These are phyloP conservation scores for Verticillium albo-atrum DNA, from an alignment of 2,329 filamentous ascomycete species.

Conservation along the genomic window DNA sequence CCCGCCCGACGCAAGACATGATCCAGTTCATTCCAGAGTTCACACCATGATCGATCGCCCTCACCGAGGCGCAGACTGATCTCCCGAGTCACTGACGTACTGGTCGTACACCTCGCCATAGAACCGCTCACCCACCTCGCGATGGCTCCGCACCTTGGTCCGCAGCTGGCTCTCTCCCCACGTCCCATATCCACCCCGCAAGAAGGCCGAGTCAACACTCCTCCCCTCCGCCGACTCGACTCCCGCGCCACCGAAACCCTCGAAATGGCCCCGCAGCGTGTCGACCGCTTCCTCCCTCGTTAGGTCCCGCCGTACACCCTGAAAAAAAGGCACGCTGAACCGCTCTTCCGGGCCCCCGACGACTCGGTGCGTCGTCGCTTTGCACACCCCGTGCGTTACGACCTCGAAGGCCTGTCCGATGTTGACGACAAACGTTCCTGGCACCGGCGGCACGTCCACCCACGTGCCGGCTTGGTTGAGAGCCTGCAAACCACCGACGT, in stretches of 20 bases:
- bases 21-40: not conserved
- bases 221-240: slow-evolving; percentile 29
- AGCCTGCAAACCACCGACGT: slow-evolving; percentile 44
- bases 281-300: slow-evolving; percentile 37
- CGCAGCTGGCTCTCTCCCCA: slow-evolving; percentile 51
- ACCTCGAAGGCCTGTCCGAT: slow-evolving; percentile 56
- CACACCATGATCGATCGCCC: not conserved
- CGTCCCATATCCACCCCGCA: slow-evolving; percentile 44
- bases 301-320: slow-evolving; percentile 42
- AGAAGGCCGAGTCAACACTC: slow-evolving; percentile 43
- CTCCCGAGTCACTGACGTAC: slow-evolving; percentile 35
- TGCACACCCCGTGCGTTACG: slow-evolving; percentile 48
- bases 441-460: slow-evolving; percentile 43
- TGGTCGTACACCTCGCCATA: slow-evolving; percentile 42
- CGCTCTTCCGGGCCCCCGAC: slow-evolving; percentile 26
- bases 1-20: not conserved
- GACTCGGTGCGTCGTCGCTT: slow-evolving; percentile 46
- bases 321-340: slow-evolving; percentile 42
- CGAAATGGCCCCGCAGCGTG: slow-evolving; percentile 32
- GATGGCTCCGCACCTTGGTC: slow-evolving; percentile 49
- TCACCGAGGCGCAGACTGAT: not conserved
- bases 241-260: slow-evolving; percentile 5
- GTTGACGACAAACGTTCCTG: slow-evolving; percentile 51
- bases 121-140: slow-evolving; percentile 40
- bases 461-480: slow-evolving; percentile 42